These are phyloP conservation scores for Akanthomyces dipterigenus DNA, from an alignment of 2,329 filamentous ascomycete genomes.

Conservation along the genomic window DNA sequence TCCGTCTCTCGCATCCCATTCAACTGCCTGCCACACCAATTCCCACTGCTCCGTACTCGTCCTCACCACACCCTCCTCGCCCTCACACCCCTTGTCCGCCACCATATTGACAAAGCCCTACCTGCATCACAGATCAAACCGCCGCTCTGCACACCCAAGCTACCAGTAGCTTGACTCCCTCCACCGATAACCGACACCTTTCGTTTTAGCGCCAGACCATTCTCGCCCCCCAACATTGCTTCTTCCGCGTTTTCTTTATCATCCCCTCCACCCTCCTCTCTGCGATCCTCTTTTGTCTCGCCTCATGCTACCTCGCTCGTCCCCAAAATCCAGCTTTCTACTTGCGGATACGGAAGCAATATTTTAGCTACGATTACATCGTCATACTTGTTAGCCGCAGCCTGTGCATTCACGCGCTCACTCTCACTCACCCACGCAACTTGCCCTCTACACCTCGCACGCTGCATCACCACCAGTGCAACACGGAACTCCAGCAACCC, in stretches of 20 bases:
- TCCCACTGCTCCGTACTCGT: not conserved
- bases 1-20: no score
- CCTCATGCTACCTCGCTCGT: not conserved
- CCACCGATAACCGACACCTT: conserved; percentile 10
- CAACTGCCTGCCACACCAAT: no score
- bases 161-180: not conserved
- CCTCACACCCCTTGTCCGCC: not conserved
- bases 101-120: not conserved
- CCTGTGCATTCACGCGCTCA: not conserved
- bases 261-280: not conserved
- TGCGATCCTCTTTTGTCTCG: not conserved
- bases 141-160: not conserved
- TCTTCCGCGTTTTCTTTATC: conserved; percentile 6
- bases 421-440: not conserved
- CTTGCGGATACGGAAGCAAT: not conserved
- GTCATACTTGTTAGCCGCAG: not conserved
- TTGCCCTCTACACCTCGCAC: not conserved
- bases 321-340: not conserved
- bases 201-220: not conserved
- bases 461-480: not conserved
- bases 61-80: not conserved
- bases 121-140: conserved; percentile 1
- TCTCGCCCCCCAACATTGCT: conserved; percentile 4
- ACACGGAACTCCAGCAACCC: not conserved
- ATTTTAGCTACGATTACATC: not conserved